Percentiles rank a stretch among this genome's conserved stretches.
Conservation (phyloP, 2,329 filamentous ascomycete species). For the Drechslerella dactyloides region DNA sequence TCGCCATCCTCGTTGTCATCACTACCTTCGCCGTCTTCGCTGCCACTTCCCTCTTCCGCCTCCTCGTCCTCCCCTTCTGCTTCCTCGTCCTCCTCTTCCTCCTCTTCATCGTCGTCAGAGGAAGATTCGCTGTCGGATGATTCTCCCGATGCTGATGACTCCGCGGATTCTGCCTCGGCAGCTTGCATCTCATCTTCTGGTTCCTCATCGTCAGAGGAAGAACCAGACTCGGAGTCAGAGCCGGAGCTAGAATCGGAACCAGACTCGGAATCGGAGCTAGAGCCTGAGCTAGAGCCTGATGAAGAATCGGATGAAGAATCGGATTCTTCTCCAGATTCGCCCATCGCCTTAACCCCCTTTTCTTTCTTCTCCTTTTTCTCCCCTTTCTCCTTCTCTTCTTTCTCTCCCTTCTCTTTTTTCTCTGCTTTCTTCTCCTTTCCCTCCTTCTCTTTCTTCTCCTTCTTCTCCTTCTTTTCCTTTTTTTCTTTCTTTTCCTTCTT, state of each 20-base stretch:
- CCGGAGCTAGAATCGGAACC: neutral
- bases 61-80: neutral
- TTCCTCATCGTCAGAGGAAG: slow-evolving; percentile 5
- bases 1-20: neutral
- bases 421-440: slow-evolving; percentile 4
- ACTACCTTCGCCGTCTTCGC: neutral
- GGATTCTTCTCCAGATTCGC: slow-evolving; percentile 2
- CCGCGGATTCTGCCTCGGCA: neutral
- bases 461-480: neutral
- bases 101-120: neutral
- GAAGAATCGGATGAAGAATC: too few species aligned
- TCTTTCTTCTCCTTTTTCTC: neutral
- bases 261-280: neutral
- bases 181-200: neutral
- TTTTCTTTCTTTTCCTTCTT: slow-evolving; percentile 1
- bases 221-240: neutral
- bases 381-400: neutral
- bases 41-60: neutral
- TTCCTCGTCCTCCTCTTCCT: neutral
- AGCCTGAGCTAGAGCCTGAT: neutral
- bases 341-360: neutral
- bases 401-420: slow-evolving; percentile 1
- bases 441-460: neutral
- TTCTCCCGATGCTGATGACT: neutral
- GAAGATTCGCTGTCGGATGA: neutral